Evolutionary conservation across 257 asterid species (phyloP).

Genomic region (Capsicum baccatum): DNA sequence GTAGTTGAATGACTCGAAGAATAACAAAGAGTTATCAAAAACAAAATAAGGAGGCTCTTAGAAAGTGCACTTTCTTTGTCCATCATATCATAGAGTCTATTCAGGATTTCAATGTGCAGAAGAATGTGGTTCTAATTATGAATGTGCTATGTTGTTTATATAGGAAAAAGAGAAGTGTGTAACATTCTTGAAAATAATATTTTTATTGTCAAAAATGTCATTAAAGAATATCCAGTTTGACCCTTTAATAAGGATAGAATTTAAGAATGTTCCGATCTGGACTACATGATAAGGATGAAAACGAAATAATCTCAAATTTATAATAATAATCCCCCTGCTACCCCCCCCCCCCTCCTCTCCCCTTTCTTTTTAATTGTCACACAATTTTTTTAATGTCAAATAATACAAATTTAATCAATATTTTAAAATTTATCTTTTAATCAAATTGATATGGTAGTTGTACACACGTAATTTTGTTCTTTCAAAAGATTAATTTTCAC

Average conservation of each 20-base stretch:
- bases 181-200: neutral
- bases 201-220: neutral
- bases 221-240: neutral
- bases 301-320: neutral
- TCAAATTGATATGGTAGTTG: too few species aligned
- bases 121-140: neutral
- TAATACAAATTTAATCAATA: too few species aligned
- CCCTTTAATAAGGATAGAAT: too few species aligned
- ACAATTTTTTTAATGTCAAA: too few species aligned
- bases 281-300: neutral
- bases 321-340: neutral
- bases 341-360: too few species aligned
- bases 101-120: neutral
- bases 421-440: too few species aligned
- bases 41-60: neutral
- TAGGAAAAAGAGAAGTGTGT: neutral
- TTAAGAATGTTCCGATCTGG: too few species aligned
- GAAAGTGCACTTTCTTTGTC: neutral
- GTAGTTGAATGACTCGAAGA: neutral
- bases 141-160: conserved; percentile 1
- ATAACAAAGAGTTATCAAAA: conserved; percentile 22
- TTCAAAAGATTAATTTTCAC: too few species aligned
- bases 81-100: neutral
- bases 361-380: too few species aligned
- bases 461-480: too few species aligned